A percentile compares a stretch with the other conserved stretches of the same genome.
Evolutionary conservation across 2,329 filamentous ascomycete species (phyloP).

Genomic region (Monosporascus sp.): DNA sequence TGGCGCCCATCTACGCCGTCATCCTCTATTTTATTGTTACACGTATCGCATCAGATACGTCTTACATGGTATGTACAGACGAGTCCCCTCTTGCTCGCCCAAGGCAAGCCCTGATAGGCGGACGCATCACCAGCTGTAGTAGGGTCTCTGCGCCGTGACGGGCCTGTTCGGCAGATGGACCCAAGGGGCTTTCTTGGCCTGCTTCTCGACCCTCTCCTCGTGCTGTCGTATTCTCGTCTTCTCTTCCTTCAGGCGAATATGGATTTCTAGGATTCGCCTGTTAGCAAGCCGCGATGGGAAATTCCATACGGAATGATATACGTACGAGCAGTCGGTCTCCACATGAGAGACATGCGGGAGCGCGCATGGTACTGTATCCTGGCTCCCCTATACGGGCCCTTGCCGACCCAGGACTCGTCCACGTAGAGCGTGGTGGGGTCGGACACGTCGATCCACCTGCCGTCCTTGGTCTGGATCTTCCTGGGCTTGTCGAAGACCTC

Average conservation of each 20-base stretch:
- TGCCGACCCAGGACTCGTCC: slow-evolving; percentile 87
- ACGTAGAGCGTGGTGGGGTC: slow-evolving; percentile 85
- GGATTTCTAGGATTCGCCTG: slow-evolving; percentile 54
- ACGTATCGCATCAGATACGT: not conserved
- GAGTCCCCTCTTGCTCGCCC: not conserved
- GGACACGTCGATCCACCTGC: slow-evolving; percentile 62
- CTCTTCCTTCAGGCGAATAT: slow-evolving; percentile 86
- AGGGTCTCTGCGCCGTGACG: slow-evolving; percentile 77
- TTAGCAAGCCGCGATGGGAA: too few relatives aligned
- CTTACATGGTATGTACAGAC: not conserved
- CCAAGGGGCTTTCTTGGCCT: slow-evolving; percentile 74
- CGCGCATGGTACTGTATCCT: slow-evolving; percentile 68
- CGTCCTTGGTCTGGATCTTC: slow-evolving; percentile 68
- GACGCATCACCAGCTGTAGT: slow-evolving; percentile 76
- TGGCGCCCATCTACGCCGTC: not conserved
- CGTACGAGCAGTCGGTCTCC: slow-evolving; percentile 70
- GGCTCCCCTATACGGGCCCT: slow-evolving; percentile 55
- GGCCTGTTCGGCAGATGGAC: slow-evolving; percentile 81
- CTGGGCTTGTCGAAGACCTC: slow-evolving; percentile 36
- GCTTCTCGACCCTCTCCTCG: slow-evolving; percentile 71
- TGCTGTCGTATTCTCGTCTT: slow-evolving; percentile 78
- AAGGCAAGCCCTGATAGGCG: not conserved
- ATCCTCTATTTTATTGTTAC: not conserved
- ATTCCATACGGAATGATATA: slow-evolving; percentile 17
- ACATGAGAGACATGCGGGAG: slow-evolving; percentile 62